Evolutionary conservation across 345 rosid species (phyloP).

Genomic region (Corchorus capsularis): DNA sequence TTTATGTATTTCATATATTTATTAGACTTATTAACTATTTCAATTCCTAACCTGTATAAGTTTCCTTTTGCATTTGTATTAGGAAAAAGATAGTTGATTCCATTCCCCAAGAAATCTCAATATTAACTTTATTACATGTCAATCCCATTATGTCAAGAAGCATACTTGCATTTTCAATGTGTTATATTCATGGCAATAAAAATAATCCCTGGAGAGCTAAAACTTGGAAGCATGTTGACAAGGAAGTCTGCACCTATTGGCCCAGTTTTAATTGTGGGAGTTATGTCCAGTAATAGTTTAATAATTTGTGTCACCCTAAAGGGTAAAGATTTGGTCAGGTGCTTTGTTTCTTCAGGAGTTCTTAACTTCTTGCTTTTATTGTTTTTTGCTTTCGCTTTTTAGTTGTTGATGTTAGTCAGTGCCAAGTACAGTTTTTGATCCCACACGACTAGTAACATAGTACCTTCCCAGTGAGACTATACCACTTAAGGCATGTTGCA

Average conservation of each 20-base stretch:
- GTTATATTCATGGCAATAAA: not conserved
- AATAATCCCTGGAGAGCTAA: not conserved
- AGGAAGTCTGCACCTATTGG: not conserved
- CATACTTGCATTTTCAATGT: conserved; percentile 8
- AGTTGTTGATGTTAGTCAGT: not conserved
- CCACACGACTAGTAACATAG: not conserved
- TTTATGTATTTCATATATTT: not conserved
- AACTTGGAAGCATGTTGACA: not conserved
- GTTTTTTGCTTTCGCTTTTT: not conserved
- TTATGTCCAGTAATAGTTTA: not conserved
- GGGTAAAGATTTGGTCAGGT: not conserved
- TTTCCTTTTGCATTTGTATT: not conserved
- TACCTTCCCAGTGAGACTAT: not conserved
- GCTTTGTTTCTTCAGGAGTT: not conserved
- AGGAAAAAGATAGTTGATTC: not conserved
- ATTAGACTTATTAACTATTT: conserved; percentile 1
- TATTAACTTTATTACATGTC: not conserved
- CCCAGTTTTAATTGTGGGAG: not conserved
- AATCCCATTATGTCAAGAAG: not conserved
- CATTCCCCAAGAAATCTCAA: not conserved
- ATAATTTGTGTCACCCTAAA: not conserved
- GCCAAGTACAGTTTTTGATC: not conserved
- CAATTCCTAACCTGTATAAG: conserved; percentile 3
- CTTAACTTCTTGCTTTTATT: not conserved
- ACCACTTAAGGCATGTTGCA: not conserved